phyloP scores from a whole-genome alignment of 2,329 filamentous ascomycete species.

The Fusarium sp. region DNA sequence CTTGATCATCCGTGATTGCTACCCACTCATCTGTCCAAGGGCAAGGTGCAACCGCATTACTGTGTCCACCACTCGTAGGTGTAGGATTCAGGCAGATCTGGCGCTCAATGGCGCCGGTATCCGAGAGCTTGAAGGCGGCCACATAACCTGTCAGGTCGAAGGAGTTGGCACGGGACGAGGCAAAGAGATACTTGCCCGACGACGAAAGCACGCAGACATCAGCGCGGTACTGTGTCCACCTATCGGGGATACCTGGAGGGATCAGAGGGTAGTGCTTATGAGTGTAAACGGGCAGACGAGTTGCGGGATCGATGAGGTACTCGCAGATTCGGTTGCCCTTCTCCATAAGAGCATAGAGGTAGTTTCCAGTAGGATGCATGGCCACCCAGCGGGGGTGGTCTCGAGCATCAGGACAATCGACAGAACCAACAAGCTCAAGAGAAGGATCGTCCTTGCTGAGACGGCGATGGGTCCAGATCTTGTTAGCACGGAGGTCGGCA shows the following conservation, averaged over 20 bases:
- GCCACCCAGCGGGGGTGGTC: constrained; percentile 92
- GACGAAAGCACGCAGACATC: constrained; percentile 82
- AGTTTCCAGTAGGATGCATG: constrained; percentile 79
- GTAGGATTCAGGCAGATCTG: constrained; percentile 87
- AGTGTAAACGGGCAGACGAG: constrained; percentile 81
- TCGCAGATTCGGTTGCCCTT: constrained; percentile 85
- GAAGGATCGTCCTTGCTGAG: constrained; percentile 49
- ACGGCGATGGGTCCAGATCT: constrained; percentile 87
- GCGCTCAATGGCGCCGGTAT: constrained; percentile 75
- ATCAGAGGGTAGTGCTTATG: constrained; percentile 81
- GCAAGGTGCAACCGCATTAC: constrained; percentile 86
- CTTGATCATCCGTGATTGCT: constrained; percentile 89
- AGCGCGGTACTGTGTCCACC: constrained; percentile 77
- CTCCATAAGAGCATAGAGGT: constrained; percentile 89
- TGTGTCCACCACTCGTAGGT: constrained; percentile 87
- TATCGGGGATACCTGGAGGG: constrained; percentile 71
- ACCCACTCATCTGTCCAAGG: constrained; percentile 89
- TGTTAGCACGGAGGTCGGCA: constrained; percentile 80
- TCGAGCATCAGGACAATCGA: constrained; percentile 73
- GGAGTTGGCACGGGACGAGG: constrained; percentile 82
- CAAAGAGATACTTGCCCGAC: constrained; percentile 81
- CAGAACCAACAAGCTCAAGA: constrained; percentile 75
- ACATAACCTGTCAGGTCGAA: constrained; percentile 84
- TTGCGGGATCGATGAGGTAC: constrained; percentile 79
- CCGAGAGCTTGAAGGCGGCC: constrained; percentile 77